Evolutionary conservation across 805 yeast genomes (phyloP), one percentile per base, ranked within the genome.

Genomic region (Barnettozyma populi): DNA sequence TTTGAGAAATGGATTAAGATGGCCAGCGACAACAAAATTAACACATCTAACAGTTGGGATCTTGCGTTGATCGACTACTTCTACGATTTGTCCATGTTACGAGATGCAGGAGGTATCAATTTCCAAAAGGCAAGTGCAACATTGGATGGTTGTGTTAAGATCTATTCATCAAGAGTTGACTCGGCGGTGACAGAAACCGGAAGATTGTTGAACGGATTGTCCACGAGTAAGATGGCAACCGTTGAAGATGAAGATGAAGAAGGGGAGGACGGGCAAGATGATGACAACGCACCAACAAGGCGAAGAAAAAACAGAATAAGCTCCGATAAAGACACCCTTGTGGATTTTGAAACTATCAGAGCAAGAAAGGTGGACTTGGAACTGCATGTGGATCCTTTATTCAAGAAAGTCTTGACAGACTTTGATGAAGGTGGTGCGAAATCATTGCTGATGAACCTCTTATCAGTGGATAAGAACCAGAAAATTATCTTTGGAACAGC

Each of bases 131-230:
- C 97, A 0, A 81, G 94, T 0, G 89, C 95, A 3, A 88, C 97
- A 1, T 70, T 92, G 20, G 97, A 90, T 59, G 97, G 97, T 0
- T 90, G 97, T 71, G 92, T 90, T 31, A 90, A 90, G 68, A 88
- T 92, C 45, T 92, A 92, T 62, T 80, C 90, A 11, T 86, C 95
- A 14, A 77, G 98, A 57, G 90, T 92, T 20, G 97, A 90, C 59
- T 85, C 96, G 0, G 95, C 89, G 0, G 95, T 90, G 5, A 82
- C 85, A 8, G 97, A 90, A 58, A 90, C 97, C 0, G 95, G 96
- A 2, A 80, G 82, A 57, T 70, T 92, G 47, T 66, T 90, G 32
- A 84, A 86, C 64, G 95, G 96, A 4, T 66, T 87, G 47, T 81
- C 90, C 2, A 69, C 73, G 7, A 68, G 72, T 41, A 67, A 66